phyloP scores from a whole-genome alignment of 2,329 filamentous ascomycete genomes.

The Alternaria triticina region DNA sequence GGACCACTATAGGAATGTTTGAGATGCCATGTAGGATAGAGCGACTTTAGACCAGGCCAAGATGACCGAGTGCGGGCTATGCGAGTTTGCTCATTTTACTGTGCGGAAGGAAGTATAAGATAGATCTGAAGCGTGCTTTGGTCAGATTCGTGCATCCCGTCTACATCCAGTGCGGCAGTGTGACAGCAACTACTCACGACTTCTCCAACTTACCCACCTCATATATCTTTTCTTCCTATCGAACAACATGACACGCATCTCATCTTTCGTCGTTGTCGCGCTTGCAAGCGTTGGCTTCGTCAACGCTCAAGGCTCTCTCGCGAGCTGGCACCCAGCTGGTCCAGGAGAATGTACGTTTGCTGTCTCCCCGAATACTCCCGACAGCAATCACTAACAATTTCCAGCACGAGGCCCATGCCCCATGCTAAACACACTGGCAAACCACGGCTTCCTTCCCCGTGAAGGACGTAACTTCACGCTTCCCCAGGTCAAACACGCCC shows the following conservation, averaged over 20 bases:
- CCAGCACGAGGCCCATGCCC: slow-evolving; percentile 38
- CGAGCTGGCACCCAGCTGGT: slow-evolving; percentile 1
- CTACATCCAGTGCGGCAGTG: neutral
- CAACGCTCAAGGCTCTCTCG: slow-evolving; percentile 1
- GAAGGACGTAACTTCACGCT: slow-evolving; percentile 44
- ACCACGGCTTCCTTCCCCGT: slow-evolving; percentile 43
- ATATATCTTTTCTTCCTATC: neutral
- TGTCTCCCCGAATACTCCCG: neutral
- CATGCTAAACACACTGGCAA: slow-evolving; percentile 44
- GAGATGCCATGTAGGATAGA: neutral
- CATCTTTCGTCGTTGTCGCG: neutral
- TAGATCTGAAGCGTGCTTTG: neutral
- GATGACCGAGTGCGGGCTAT: neutral
- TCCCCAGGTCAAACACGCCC: slow-evolving; percentile 27
- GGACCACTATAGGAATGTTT: neutral
- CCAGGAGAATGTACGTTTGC: neutral
- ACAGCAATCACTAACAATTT: neutral
- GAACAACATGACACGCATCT: neutral
- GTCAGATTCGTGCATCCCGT: neutral
- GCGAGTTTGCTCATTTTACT: neutral
- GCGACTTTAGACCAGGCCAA: neutral
- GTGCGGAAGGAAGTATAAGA: neutral
- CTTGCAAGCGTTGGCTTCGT: neutral
- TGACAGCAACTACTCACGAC: neutral
- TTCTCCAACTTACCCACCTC: neutral